A percentile compares a stretch with the other conserved stretches of the same genome.
phyloP scores from a whole-genome alignment of 2,329 filamentous ascomycete genomes.

The Parasarocladium wereldwijsianum region DNA sequence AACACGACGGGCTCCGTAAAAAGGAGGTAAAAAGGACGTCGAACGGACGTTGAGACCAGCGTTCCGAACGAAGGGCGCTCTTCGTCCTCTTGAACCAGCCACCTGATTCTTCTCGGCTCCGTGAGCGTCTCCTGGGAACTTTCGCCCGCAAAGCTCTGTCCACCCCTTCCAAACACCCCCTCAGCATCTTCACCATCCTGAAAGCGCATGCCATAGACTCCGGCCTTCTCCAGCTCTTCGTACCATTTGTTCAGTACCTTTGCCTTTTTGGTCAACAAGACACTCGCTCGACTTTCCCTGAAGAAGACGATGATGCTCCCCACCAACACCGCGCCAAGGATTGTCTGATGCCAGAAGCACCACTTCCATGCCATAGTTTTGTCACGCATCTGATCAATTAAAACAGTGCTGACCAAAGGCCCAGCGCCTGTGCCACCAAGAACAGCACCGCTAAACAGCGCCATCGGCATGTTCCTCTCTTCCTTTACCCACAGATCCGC shows the following conservation, averaged over 20 bases:
- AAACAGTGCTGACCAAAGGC: slow-evolving; percentile 54
- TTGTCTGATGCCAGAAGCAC: slow-evolving; percentile 78
- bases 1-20: slow-evolving; percentile 67
- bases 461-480: slow-evolving; percentile 79
- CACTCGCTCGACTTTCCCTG: slow-evolving; percentile 68
- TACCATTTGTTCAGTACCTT: slow-evolving; percentile 65
- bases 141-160: neutral
- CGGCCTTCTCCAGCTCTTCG: slow-evolving; percentile 51
- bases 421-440: slow-evolving; percentile 69
- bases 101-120: slow-evolving; percentile 46
- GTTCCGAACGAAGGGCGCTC: slow-evolving; percentile 50
- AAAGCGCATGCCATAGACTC: slow-evolving; percentile 35
- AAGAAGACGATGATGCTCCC: slow-evolving; percentile 54
- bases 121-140: slow-evolving; percentile 4
- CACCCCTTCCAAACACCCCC: neutral
- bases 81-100: slow-evolving; percentile 68
- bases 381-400: slow-evolving; percentile 44
- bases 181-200: slow-evolving; percentile 1
- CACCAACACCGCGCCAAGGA: slow-evolving; percentile 47
- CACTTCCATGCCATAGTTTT: slow-evolving; percentile 53
- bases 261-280: slow-evolving; percentile 66
- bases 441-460: slow-evolving; percentile 67
- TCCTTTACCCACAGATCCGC: slow-evolving; percentile 70
- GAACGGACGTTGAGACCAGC: slow-evolving; percentile 61
- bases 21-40: slow-evolving; percentile 64